phyloP scores from a whole-genome alignment of 768 basidiomycete species.

The Mycena indigotica region DNA sequence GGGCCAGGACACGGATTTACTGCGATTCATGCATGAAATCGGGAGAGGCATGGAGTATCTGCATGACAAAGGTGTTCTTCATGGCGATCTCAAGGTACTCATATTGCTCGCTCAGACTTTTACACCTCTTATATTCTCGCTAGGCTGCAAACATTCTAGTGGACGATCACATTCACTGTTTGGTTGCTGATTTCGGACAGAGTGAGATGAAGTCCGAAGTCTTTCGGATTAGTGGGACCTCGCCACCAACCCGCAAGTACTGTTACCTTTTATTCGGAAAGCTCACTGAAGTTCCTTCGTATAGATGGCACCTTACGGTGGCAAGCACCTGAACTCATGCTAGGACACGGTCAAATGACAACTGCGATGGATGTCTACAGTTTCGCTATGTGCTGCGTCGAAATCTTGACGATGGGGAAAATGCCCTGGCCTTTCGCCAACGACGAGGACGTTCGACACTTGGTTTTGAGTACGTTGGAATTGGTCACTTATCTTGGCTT shows the following conservation, averaged over 20 bases:
- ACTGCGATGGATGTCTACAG: slow-evolving; percentile 67
- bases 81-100: slow-evolving; percentile 80
- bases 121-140: neutral
- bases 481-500: neutral
- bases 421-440: slow-evolving; percentile 58
- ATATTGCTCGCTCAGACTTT: neutral
- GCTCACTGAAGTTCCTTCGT: neutral
- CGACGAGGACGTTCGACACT: slow-evolving; percentile 51
- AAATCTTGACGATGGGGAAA: slow-evolving; percentile 63
- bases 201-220: slow-evolving; percentile 55
- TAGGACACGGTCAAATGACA: slow-evolving; percentile 49
- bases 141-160: slow-evolving; percentile 25
- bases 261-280: slow-evolving; percentile 12
- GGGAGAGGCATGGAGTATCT: slow-evolving; percentile 83
- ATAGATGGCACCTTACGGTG: slow-evolving; percentile 49
- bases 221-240: slow-evolving; percentile 40
- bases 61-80: slow-evolving; percentile 66
- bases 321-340: slow-evolving; percentile 71
- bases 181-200: slow-evolving; percentile 63
- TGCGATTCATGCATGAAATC: slow-evolving; percentile 71
- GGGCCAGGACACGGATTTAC: slow-evolving; percentile 45
- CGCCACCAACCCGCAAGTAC: slow-evolving; percentile 31
- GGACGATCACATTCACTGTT: slow-evolving; percentile 45
- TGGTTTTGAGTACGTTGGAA: slow-evolving; percentile 51
- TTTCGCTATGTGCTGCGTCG: slow-evolving; percentile 65